phyloP scores from a whole-genome alignment of 352 stramenopile genomes.

The Pythium dissotocum region DNA sequence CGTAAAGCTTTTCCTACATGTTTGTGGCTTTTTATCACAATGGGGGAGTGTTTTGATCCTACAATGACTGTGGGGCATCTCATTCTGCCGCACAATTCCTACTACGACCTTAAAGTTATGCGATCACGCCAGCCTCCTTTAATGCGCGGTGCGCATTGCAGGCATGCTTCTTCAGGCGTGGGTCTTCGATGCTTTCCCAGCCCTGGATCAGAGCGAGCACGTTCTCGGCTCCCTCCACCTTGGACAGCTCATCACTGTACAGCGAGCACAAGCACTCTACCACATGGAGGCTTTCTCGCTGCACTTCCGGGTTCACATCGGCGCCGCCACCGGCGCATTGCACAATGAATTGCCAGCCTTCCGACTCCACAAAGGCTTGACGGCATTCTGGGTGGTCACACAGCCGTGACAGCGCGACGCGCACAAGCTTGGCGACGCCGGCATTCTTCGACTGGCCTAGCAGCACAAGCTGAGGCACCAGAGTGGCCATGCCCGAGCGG shows the following conservation, averaged over 20 bases:
- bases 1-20: conserved; percentile 26
- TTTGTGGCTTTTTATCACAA: conserved; percentile 16
- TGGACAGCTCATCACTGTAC: conserved; percentile 81
- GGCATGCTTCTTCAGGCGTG: conserved; percentile 84
- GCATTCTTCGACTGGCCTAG: conserved; percentile 66
- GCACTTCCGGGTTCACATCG: conserved; percentile 66
- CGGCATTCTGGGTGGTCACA: conserved; percentile 86
- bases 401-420: conserved; percentile 70
- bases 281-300: conserved; percentile 85
- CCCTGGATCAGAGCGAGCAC: conserved; percentile 70
- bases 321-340: conserved; percentile 64
- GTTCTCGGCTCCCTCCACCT: conserved; percentile 52
- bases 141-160: conserved; percentile 78
- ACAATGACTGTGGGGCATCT: conserved; percentile 10
- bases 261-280: conserved; percentile 83
- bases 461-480: conserved; percentile 70
- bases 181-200: conserved; percentile 84
- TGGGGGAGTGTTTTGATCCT: conserved; percentile 5
- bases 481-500: conserved; percentile 55
- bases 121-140: conserved; percentile 75
- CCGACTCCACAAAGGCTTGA: conserved; percentile 77
- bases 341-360: conserved; percentile 86
- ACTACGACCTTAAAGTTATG: conserved; percentile 41
- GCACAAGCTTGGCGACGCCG: conserved; percentile 63
- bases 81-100: conserved; percentile 13